Base-by-base conservation (phyloP, 495 filamentous ascomycete genomes). In the Xylaria nigripes region DNA sequence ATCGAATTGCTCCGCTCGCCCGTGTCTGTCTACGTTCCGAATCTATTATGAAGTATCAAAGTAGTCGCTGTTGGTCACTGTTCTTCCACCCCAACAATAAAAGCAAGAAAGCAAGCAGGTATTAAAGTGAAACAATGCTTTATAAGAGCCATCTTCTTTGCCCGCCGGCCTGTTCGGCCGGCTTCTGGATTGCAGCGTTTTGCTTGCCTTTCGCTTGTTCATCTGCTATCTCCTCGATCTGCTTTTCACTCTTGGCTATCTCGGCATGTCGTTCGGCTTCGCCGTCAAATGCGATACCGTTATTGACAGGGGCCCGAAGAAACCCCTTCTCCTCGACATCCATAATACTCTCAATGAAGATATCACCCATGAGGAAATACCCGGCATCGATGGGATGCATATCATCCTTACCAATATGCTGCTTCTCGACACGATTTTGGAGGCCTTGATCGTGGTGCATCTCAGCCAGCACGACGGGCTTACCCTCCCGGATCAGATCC, bases 331-430 rank as follows among this genome's bases (percentile, higher is more conserved):
- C 45, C 32, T 68, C 58, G 9, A 69, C 71, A 22, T 66, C 55
- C 51, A 59, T 42, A 36, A 77, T 70, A 7, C 62, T 70, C 60
- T 67, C 57, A 29, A 64, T 65, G 67, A 73, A 77, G 43, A 70
- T 68, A n/a, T 62, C 61, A 13, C 71, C 75, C 73, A 78, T 76
- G 55, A 72, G 69, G 34, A 60, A 57, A 52, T 78, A 78, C 1
- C 73, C 73, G n/a, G 27, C 51, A 50, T 76, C 71, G 29, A 68
- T 75, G 2, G 74, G 75, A 56, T 76, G 75, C 51, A 59, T 55
- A 46, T 62, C 45, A 46, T 65, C 59, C 25, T 38, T 36, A 10
- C 59, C 51, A 56, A 67, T 61, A 63, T 65, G 48, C 48, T 56
- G 45, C 49, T 45, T 50, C 66, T 55, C 36, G 36, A 65, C 55